Conservation (phyloP, 139 green algal genomes). For the Closterium sp. region DNA sequence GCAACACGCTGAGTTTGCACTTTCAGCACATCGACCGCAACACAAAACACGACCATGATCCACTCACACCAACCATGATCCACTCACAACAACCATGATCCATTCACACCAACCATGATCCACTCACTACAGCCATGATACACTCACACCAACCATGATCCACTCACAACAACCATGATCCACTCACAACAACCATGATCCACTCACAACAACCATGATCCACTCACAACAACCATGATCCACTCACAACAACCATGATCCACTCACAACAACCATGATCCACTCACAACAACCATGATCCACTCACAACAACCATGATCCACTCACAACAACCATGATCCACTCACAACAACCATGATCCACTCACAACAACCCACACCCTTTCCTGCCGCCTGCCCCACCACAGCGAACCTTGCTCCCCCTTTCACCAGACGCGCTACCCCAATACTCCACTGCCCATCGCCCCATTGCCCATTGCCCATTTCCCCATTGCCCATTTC, state of each 20-base stretch:
- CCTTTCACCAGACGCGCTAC: no score
- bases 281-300: not conserved
- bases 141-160: no score
- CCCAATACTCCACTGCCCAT: no score
- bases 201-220: not conserved
- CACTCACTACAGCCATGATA: no score
- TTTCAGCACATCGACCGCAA: not conserved
- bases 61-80: not conserved
- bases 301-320: not conserved
- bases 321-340: not conserved
- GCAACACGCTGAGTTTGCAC: no score
- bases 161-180: not conserved
- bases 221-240: not conserved
- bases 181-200: not conserved
- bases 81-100: not conserved
- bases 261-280: not conserved
- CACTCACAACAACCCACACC: not conserved
- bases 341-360: not conserved
- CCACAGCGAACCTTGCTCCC: no score
- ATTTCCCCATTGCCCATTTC: no score
- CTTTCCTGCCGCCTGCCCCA: no score
- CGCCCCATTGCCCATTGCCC: no score
- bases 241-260: not conserved
- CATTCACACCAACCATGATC: not conserved
- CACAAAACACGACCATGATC: not conserved